phyloP scores from a whole-genome alignment of 2,329 filamentous ascomycete species.

The Didymella keratinophila region DNA sequence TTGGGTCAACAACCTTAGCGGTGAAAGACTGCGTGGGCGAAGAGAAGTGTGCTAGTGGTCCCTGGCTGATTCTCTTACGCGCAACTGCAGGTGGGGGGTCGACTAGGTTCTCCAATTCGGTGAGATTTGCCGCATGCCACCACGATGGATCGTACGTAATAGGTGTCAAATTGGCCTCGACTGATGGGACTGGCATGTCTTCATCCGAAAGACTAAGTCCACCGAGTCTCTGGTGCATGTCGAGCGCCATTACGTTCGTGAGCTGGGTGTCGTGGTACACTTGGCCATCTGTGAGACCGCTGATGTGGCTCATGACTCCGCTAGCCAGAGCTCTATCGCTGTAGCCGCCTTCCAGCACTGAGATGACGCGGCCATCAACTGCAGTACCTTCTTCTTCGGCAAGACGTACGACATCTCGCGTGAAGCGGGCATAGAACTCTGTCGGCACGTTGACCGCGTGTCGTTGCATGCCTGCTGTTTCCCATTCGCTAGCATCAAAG shows the following conservation, averaged over 20 bases:
- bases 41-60: conserved; percentile 75
- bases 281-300: conserved; percentile 74
- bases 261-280: conserved; percentile 40
- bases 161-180: conserved; percentile 29
- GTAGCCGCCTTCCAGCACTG: conserved; percentile 94
- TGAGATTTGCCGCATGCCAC: conserved; percentile 52
- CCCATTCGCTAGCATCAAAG: conserved; percentile 97
- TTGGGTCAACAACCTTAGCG: conserved; percentile 76
- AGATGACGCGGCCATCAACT: conserved; percentile 86
- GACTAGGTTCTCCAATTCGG: conserved; percentile 46
- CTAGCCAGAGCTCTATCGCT: conserved; percentile 90
- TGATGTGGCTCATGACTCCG: conserved; percentile 88
- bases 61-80: conserved; percentile 68
- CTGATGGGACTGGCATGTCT: conserved; percentile 27
- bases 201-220: conserved; percentile 48
- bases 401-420: conserved; percentile 81
- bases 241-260: conserved; percentile 61
- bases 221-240: conserved; percentile 64
- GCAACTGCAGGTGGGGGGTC: conserved; percentile 46
- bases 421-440: conserved; percentile 92
- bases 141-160: conserved; percentile 52
- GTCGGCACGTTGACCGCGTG: conserved; percentile 96
- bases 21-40: conserved; percentile 88
- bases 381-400: conserved; percentile 79
- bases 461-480: conserved; percentile 90